Conservation (phyloP, 768 basidiomycete genomes). For the Fibroporia radiculosa region DNA sequence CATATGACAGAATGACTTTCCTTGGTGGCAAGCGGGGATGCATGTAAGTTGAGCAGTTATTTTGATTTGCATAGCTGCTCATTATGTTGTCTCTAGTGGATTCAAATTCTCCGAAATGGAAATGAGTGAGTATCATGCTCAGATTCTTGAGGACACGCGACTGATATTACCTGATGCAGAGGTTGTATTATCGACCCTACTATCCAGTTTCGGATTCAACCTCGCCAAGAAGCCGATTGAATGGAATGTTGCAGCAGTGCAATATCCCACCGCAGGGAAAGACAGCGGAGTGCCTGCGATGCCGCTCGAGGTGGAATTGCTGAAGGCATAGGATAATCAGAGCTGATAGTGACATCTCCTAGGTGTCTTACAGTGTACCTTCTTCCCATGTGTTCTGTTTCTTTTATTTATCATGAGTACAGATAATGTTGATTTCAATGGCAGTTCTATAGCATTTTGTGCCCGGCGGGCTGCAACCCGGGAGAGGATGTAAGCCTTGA, state of each 20-base stretch:
- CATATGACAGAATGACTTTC: conserved; percentile 33
- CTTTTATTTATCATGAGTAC: too few species aligned
- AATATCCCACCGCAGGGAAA: conserved; percentile 18
- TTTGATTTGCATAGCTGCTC: too few species aligned
- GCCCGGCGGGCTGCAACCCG: too few species aligned
- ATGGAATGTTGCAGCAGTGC: conserved; percentile 22
- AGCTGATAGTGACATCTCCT: too few species aligned
- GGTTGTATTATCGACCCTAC: conserved; percentile 19
- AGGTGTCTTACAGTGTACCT: too few species aligned
- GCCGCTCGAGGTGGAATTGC: not conserved
- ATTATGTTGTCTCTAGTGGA: conserved; percentile 6
- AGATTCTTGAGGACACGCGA: not conserved
- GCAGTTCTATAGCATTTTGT: too few species aligned
- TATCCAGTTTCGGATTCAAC: conserved; percentile 20
- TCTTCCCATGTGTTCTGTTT: too few species aligned
- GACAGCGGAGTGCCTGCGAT: not conserved
- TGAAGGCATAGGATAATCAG: too few species aligned
- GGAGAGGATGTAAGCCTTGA: too few species aligned
- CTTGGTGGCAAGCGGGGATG: conserved; percentile 35
- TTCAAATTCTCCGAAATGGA: conserved; percentile 11
- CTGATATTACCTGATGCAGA: conserved; percentile 11
- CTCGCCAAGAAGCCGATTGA: conserved; percentile 17
- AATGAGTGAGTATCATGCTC: conserved; percentile 5
- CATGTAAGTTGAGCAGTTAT: conserved; percentile 32
- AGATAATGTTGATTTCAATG: too few species aligned